Base-by-base conservation (phyloP, 768 basidiomycete genomes). In the Leccinum imitatum region DNA sequence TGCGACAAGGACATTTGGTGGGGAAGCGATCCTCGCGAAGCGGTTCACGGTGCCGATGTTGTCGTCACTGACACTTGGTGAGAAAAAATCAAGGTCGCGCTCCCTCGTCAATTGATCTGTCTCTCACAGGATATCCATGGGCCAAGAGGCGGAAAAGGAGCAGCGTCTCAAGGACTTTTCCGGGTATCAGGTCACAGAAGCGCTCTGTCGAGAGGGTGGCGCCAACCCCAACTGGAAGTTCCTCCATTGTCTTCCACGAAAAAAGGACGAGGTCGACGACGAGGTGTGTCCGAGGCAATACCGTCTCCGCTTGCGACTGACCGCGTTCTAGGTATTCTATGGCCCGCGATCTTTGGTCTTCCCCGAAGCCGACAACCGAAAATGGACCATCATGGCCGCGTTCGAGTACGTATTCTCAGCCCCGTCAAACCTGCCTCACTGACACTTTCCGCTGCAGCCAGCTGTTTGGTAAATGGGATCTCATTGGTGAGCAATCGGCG, bases 31-130 rank as follows among this genome's bases (percentile, higher is more conserved):
- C 95, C 96, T 1, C 82, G 80, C 54, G 92, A 95, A 71, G 97
- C 97, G 0, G 91, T 98, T 7, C 73, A 87, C 4, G 88, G 86
- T 48, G 97, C 97, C 7, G 93, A 98, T 68, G 85, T 98, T n/a
- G 91, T 98, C 51, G 84, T 97, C 11, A 99, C 97, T 2, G 97
- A 99, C 73, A 99, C 97, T 4, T 99, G 96, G 94, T 93, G 60
- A 59, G 81, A 71, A 50, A 47, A 17, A 23, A 25, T 10, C 17
- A 13, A 25, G 1, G 6, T 3, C 25, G 4, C 30, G 13, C 19
- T 11, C 7, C 27, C 7, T 30, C 53, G 23, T 52, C 15, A 6
- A 25, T 8, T 53, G 44, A 21, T 17, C 15, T 17, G 23, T 53
- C 17, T 2, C 54, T 11, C 27, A 14, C 67, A 95, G 93, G 95